A percentile compares a stretch with the other conserved stretches of the same genome.
Conservation (phyloP, 1,284 basidiomycete genomes). For the Cutaneotrichosporon sp. region DNA sequence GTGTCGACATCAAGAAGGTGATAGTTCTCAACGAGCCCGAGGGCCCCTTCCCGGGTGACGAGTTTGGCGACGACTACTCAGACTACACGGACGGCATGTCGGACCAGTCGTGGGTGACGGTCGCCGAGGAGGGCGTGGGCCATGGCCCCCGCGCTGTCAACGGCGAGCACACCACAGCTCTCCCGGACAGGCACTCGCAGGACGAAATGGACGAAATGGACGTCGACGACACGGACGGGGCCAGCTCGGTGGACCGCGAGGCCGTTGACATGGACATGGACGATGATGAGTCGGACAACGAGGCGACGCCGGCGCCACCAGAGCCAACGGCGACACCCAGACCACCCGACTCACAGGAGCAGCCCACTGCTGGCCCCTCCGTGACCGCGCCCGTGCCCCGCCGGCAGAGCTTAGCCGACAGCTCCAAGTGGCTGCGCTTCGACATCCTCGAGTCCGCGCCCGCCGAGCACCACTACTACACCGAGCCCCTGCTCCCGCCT, state of each 20-base stretch:
- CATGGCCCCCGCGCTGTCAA: not conserved
- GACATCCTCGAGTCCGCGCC: slow-evolving; percentile 73
- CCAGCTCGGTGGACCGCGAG: slow-evolving; percentile 25
- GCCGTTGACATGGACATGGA: slow-evolving; percentile 19
- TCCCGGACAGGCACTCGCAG: not conserved
- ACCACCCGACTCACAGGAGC: not conserved
- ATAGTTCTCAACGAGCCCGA: slow-evolving; percentile 35
- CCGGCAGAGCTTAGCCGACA: slow-evolving; percentile 19
- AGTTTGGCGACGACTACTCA: slow-evolving; percentile 22
- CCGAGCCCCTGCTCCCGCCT: slow-evolving; percentile 58
- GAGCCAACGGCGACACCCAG: not conserved
- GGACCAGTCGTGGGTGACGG: slow-evolving; percentile 40
- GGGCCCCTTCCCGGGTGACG: slow-evolving; percentile 33
- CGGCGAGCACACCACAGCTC: not conserved
- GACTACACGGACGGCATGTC: slow-evolving; percentile 31
- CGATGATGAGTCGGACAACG: not conserved
- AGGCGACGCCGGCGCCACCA: not conserved
- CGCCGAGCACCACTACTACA: slow-evolving; percentile 73
- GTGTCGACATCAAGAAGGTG: slow-evolving; percentile 31
- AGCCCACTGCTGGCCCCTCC: slow-evolving; percentile 18
- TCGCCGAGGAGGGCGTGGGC: slow-evolving; percentile 15
- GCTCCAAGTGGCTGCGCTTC: slow-evolving; percentile 68
- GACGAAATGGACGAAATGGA: slow-evolving; percentile 20
- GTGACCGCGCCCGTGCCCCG: not conserved
- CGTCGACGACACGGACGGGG: slow-evolving; percentile 21